Evolutionary conservation across 75 land plant species (phyloP), one percentile per base, ranked within the genome.

Genomic region (Selaginella moellendorffii): DNA sequence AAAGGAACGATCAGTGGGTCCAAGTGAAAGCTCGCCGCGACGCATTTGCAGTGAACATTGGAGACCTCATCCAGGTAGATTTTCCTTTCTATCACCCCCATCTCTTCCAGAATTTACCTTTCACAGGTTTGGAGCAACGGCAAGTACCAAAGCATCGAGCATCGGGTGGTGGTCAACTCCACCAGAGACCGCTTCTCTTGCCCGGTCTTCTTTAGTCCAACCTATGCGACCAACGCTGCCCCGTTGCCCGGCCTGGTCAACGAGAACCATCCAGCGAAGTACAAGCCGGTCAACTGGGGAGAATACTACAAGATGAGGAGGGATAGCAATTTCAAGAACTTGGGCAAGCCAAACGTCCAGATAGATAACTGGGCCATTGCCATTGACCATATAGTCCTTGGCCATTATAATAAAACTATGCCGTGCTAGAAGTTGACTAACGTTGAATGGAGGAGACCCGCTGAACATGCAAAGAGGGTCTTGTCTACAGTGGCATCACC

Each of bases 81-180:
- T 5, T 36, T n/a, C n/a, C n/a, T n/a, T n/a, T n/a, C n/a, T n/a
- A n/a, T n/a, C n/a, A n/a, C n/a, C n/a, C n/a, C n/a, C n/a, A n/a
- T n/a, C n/a, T n/a, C n/a, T n/a, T n/a, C n/a, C n/a, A n/a, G n/a
- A n/a, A n/a, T n/a, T n/a, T n/a, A n/a, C n/a, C 14, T 14, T 56
- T 24, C 12, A 18, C 72, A 87, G 91, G 91, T 81, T 2, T 87
- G 84, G 84, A 84, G 87, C 82, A 87, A 87, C 46, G 87, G 77
- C 64, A 79, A 23, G 54, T 87, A 81, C 30, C 73, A 77, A 62
- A 87, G 92, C 31, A 79, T 84, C 1, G 92, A 87, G 76, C 92
- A 87, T 70, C 82, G 83, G 31, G 92, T 84, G 24, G 76, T 67
- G 63, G 87, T 83, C 65, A 87, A 87, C 53, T 56, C 76, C 0